Conservation (phyloP, 2,329 filamentous ascomycete species). For the Ceratocystis lukuohia region DNA sequence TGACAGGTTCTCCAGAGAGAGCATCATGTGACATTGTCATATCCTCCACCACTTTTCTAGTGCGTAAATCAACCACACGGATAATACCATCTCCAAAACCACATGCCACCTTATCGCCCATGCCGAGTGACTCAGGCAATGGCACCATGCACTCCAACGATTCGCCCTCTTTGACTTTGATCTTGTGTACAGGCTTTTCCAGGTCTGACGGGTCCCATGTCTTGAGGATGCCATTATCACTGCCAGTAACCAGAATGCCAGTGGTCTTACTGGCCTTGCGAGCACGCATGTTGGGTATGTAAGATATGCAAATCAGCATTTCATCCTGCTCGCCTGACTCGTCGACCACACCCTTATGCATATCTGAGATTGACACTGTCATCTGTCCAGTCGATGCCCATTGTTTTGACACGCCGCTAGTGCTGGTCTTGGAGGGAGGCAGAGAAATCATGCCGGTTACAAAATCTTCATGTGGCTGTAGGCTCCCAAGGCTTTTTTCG, state of each 20-base stretch:
- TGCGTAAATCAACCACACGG: conserved; percentile 57
- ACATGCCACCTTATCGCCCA: conserved; percentile 63
- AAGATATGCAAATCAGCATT: conserved; percentile 69
- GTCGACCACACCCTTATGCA: conserved; percentile 72
- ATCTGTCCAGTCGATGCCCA: conserved; percentile 90
- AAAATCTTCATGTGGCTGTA: conserved; percentile 84
- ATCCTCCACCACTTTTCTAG: conserved; percentile 43
- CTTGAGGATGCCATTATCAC: conserved; percentile 66
- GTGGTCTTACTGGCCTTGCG: conserved; percentile 48
- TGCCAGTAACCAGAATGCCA: conserved; percentile 64
- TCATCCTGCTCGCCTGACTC: conserved; percentile 92
- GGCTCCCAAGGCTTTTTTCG: conserved; percentile 24
- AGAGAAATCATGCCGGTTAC: conserved; percentile 77
- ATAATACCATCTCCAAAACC: conserved; percentile 72
- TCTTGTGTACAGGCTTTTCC: conserved; percentile 37
- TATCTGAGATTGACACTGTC: conserved; percentile 78
- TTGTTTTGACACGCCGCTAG: conserved; percentile 81
- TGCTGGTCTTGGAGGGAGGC: conserved; percentile 65
- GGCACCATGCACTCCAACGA: conserved; percentile 46
- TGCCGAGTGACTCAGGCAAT: conserved; percentile 25
- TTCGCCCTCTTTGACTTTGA: conserved; percentile 34
- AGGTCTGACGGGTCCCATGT: conserved; percentile 89
- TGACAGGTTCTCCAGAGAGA: conserved; percentile 56
- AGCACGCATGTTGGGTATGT: conserved; percentile 63
- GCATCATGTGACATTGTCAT: conserved; percentile 61